Percentiles rank a stretch among this genome's conserved stretches.
Conservation (phyloP, 2,329 filamentous ascomycete genomes). For the Magnaporthiopsis incrustans region DNA sequence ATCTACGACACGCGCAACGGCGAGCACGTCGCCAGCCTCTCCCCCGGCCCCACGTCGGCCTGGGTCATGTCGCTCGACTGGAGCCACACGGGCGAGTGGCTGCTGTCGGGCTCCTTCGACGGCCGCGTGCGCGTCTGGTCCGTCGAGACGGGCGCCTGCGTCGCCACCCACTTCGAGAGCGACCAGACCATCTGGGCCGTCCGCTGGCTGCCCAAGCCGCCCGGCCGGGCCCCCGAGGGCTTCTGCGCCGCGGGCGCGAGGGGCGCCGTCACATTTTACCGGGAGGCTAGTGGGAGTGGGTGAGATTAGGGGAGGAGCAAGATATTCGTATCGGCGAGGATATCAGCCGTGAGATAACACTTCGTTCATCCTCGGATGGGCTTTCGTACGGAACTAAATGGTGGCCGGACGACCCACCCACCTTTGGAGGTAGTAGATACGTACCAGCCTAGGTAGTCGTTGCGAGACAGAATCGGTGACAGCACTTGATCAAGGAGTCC, state of each 20-base stretch:
- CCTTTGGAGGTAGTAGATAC: no score
- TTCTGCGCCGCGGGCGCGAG: conserved; percentile 77
- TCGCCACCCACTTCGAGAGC: conserved; percentile 88
- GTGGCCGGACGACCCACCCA: no score
- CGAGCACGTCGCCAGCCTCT: conserved; percentile 81
- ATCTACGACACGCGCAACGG: conserved; percentile 89
- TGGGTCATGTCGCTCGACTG: conserved; percentile 92
- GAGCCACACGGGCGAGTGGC: conserved; percentile 86
- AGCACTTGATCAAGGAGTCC: no score
- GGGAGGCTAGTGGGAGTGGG: conserved; percentile 66
- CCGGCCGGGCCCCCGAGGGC: conserved; percentile 47
- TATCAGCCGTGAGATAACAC: no score
- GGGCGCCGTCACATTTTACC: conserved; percentile 70
- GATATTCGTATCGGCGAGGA: not conserved
- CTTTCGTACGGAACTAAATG: no score
- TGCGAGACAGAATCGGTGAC: no score
- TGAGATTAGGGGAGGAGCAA: not conserved
- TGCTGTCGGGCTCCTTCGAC: conserved; percentile 82
- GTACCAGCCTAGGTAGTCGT: no score
- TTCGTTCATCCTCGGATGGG: no score
- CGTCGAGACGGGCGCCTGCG: conserved; percentile 72
- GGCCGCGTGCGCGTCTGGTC: conserved; percentile 97
- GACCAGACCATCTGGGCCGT: conserved; percentile 76
- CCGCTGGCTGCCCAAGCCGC: conserved; percentile 70
- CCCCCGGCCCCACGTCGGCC: conserved; percentile 41